Evolutionary conservation across 2,329 filamentous ascomycete species (phyloP).

Genomic region (Colletotrichum lentis): DNA sequence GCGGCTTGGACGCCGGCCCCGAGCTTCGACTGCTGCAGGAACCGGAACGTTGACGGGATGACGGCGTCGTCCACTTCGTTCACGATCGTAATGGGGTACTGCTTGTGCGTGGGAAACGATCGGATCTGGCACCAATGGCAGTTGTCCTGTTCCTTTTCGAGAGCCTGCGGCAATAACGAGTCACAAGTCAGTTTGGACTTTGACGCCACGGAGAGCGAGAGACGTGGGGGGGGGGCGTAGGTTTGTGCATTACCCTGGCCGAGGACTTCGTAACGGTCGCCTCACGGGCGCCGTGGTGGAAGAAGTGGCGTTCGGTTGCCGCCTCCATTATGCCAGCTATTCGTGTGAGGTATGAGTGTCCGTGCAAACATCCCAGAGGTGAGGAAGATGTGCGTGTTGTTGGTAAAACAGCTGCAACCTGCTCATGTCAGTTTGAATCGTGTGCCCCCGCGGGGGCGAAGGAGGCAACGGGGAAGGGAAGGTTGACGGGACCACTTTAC

Average conservation of each 20-base stretch:
- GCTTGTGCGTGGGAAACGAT: conserved; percentile 58
- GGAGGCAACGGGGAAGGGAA: not conserved
- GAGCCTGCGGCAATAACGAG: conserved; percentile 43
- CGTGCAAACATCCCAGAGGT: not conserved
- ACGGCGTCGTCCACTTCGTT: conserved; percentile 67
- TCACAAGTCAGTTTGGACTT: conserved; percentile 12
- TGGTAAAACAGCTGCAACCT: not conserved
- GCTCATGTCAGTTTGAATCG: not conserved
- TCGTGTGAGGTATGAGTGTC: too few relatives aligned
- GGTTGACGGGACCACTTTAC: conserved; percentile 33
- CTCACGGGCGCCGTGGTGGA: conserved; percentile 51
- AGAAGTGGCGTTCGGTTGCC: conserved; percentile 59
- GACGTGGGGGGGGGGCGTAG: not conserved
- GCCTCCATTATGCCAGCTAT: conserved; percentile 52
- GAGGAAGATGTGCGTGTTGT: not conserved
- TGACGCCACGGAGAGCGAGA: too few relatives aligned
- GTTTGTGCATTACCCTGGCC: conserved; percentile 33
- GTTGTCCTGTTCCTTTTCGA: conserved; percentile 50
- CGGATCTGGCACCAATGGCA: conserved; percentile 72
- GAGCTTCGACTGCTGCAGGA: conserved; percentile 70
- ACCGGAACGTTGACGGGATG: conserved; percentile 72
- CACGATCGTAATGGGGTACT: conserved; percentile 67
- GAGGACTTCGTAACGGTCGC: conserved; percentile 2
- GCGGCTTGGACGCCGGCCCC: conserved; percentile 66
- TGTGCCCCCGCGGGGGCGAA: not conserved